These are phyloP conservation scores for Helotiales sp. DNA, from an alignment of 2,329 filamentous ascomycete genomes.

Conservation along the genomic window DNA sequence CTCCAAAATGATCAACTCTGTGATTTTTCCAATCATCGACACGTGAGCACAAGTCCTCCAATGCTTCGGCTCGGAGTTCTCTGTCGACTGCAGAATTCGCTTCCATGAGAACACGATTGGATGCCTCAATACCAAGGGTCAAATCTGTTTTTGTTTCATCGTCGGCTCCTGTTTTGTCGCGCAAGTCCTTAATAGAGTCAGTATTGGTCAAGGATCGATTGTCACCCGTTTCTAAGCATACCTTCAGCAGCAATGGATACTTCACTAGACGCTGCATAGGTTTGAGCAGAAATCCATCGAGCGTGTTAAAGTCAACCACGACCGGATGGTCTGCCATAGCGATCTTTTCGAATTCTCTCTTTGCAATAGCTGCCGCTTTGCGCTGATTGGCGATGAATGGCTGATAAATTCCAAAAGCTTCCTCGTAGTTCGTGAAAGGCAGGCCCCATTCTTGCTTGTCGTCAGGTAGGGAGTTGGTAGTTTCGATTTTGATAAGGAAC, in stretches of 20 bases:
- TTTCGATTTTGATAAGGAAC: slow-evolving; percentile 94
- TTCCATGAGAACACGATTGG: slow-evolving; percentile 77
- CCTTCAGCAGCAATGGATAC: slow-evolving; percentile 87
- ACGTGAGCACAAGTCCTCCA: slow-evolving; percentile 75
- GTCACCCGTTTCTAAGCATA: slow-evolving; percentile 42
- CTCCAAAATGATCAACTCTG: slow-evolving; percentile 86
- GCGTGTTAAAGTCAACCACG: slow-evolving; percentile 80
- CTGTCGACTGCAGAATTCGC: slow-evolving; percentile 91
- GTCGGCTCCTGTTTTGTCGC: slow-evolving; percentile 78
- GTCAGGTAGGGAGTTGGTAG: slow-evolving; percentile 81
- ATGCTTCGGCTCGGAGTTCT: slow-evolving; percentile 78
- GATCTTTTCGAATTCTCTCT: slow-evolving; percentile 85
- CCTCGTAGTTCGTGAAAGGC: slow-evolving; percentile 83
- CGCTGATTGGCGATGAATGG: slow-evolving; percentile 97
- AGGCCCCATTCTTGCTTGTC: slow-evolving; percentile 87
- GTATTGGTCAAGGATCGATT: background rate
- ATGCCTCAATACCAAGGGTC: slow-evolving; percentile 73
- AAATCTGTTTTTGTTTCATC: slow-evolving; percentile 72
- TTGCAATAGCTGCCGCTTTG: slow-evolving; percentile 82
- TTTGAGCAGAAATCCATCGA: slow-evolving; percentile 92
- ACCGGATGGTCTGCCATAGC: slow-evolving; percentile 73
- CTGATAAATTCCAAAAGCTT: slow-evolving; percentile 89
- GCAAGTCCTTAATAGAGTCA: slow-evolving; percentile 64
- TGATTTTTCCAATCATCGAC: slow-evolving; percentile 99
- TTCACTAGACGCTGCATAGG: slow-evolving; percentile 95